Evolutionary conservation across 148 eudicot genomes (phyloP).

Genomic region (Fagopyrum homotropicum): DNA sequence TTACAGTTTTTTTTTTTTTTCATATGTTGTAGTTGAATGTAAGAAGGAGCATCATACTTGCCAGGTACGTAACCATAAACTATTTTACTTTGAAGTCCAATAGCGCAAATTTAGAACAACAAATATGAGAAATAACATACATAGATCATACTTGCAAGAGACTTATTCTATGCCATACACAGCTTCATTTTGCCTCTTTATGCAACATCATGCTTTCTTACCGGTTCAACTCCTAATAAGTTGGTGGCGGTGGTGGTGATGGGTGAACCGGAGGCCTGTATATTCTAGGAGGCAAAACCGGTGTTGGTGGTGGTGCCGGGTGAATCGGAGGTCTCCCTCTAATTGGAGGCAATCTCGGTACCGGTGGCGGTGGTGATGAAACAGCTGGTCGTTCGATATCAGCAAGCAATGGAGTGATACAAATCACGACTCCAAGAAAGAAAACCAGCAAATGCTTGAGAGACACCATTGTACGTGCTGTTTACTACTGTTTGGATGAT

Average conservation of each 20-base stretch:
- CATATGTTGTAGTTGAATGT: background rate
- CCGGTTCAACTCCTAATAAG: background rate
- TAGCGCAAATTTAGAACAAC: background rate
- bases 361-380: background rate
- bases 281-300: background rate
- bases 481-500: background rate
- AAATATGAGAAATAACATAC: background rate
- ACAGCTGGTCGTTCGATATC: background rate
- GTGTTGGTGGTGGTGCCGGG: background rate
- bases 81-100: background rate
- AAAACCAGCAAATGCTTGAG: background rate
- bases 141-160: background rate
- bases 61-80: background rate
- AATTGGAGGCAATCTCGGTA: background rate
- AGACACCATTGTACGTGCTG: background rate
- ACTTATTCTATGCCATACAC: background rate
- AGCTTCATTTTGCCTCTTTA: slow-evolving; percentile 1
- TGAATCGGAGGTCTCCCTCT: background rate
- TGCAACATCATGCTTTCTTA: background rate
- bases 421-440: background rate
- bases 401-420: background rate
- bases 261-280: background rate
- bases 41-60: no score
- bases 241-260: background rate
- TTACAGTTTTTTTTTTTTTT: no score